Percentiles rank a stretch among this genome's conserved stretches.
phyloP scores from a whole-genome alignment of 1,139 yeast species.

The Maudiozyma humilis region DNA sequence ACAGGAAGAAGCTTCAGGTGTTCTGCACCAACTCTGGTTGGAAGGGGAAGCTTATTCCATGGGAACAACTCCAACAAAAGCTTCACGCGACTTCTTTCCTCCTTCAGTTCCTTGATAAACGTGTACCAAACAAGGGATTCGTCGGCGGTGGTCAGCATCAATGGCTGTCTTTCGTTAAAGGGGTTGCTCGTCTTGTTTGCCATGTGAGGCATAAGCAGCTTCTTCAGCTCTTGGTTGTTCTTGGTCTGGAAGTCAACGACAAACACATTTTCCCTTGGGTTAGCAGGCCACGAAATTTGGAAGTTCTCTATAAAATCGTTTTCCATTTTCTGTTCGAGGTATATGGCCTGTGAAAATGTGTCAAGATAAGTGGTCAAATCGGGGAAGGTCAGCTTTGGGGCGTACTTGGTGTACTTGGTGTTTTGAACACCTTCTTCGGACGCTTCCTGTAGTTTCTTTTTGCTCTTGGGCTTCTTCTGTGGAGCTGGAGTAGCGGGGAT shows the following conservation, averaged over 20 bases:
- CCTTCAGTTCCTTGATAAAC: constrained; percentile 35
- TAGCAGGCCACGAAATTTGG: constrained; percentile 48
- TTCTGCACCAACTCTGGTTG: constrained; percentile 30
- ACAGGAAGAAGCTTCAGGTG: constrained; percentile 50
- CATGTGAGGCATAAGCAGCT: constrained; percentile 34
- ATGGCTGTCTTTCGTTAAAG: constrained; percentile 39
- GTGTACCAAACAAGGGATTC: constrained; percentile 41
- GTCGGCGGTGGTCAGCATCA: constrained; percentile 34
- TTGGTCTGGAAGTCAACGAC: constrained; percentile 29
- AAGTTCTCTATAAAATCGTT: constrained; percentile 41
- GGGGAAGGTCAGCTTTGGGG: constrained; percentile 42
- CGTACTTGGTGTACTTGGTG: constrained; percentile 26
- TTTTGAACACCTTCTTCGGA: constrained; percentile 33
- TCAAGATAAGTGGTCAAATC: constrained; percentile 45
- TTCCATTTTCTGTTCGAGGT: constrained; percentile 49
- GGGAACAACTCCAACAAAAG: constrained; percentile 45
- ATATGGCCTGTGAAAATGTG: constrained; percentile 54
- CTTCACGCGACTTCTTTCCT: constrained; percentile 34
- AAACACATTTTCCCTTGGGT: constrained; percentile 38
- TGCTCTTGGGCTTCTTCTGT: not conserved
- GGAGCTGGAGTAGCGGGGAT: not conserved
- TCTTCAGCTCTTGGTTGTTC: constrained; percentile 32
- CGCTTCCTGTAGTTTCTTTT: constrained; percentile 11
- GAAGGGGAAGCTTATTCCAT: constrained; percentile 51
- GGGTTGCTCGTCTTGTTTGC: constrained; percentile 34